Percentiles rank a stretch among this genome's conserved stretches.
Evolutionary conservation across 2,329 filamentous ascomycete genomes (phyloP).

Genomic region (Colletotrichum sp.): DNA sequence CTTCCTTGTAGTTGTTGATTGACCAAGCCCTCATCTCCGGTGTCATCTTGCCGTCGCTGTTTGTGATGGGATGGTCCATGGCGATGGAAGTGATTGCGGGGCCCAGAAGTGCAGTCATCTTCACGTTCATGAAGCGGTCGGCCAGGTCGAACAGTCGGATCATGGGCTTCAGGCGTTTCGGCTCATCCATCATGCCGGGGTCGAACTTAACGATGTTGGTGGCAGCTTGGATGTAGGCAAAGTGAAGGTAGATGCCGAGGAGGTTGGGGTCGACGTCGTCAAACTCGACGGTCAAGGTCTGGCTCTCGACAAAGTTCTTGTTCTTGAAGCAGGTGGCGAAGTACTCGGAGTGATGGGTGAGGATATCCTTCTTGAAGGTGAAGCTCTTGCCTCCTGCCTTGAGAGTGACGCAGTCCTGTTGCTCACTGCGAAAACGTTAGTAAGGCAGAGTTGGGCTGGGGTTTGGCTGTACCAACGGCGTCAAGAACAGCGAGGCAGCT

Average conservation of each 20-base stretch:
- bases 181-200: neutral
- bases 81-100: too few relatives aligned
- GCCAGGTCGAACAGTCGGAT: too few relatives aligned
- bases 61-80: too few relatives aligned
- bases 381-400: neutral
- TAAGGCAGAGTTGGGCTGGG: too few relatives aligned
- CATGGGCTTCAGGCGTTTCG: neutral
- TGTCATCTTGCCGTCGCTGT: too few relatives aligned
- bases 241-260: neutral
- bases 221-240: too few relatives aligned
- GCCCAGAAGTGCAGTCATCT: neutral
- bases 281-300: neutral
- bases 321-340: neutral
- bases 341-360: neutral
- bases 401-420: neutral
- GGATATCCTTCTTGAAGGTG: neutral
- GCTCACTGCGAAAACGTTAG: neutral
- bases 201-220: too few relatives aligned
- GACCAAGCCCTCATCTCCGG: too few relatives aligned
- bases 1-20: neutral
- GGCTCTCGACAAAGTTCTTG: neutral
- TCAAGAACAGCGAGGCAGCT: too few relatives aligned
- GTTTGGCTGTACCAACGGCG: too few relatives aligned
- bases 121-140: neutral
- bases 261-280: neutral